phyloP scores from a whole-genome alignment of 2,329 filamentous ascomycete genomes.

The Colletotrichum truncatum region DNA sequence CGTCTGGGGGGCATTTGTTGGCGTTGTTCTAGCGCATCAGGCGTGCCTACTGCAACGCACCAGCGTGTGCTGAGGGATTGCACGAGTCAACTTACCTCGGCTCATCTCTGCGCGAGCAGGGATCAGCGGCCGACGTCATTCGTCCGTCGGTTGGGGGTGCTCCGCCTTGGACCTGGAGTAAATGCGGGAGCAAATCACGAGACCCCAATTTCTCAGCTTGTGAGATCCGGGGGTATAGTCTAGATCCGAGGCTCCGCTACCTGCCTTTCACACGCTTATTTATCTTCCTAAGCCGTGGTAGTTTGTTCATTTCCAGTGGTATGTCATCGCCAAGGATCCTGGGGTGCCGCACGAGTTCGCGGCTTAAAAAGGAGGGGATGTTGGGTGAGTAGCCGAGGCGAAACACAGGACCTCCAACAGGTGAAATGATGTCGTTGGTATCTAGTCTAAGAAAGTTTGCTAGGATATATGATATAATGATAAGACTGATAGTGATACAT shows the following conservation, averaged over 20 bases:
- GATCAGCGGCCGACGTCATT: conserved; percentile 7
- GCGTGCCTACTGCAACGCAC: background rate
- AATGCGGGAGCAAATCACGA: conserved; percentile 30
- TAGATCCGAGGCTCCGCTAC: conserved; percentile 18
- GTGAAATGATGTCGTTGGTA: background rate
- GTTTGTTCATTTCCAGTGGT: background rate
- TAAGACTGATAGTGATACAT: background rate
- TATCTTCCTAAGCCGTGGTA: background rate
- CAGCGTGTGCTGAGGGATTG: background rate
- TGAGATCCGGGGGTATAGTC: background rate
- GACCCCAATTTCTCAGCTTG: conserved; percentile 26
- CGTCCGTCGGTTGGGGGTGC: conserved; percentile 17
- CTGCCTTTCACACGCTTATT: background rate
- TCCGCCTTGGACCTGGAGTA: conserved; percentile 7
- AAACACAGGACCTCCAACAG: background rate
- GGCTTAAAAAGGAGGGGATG: background rate
- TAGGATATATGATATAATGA: background rate
- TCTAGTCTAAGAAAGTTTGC: background rate
- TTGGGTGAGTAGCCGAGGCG: background rate
- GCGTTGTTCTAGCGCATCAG: background rate
- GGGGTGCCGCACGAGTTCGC: background rate
- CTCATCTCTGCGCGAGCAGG: conserved; percentile 31
- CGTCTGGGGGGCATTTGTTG: conserved; percentile 1
- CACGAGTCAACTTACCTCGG: conserved; percentile 31
- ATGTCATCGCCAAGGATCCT: background rate